Base-by-base conservation (phyloP, 768 basidiomycete genomes). In the Collybiopsis confluens region DNA sequence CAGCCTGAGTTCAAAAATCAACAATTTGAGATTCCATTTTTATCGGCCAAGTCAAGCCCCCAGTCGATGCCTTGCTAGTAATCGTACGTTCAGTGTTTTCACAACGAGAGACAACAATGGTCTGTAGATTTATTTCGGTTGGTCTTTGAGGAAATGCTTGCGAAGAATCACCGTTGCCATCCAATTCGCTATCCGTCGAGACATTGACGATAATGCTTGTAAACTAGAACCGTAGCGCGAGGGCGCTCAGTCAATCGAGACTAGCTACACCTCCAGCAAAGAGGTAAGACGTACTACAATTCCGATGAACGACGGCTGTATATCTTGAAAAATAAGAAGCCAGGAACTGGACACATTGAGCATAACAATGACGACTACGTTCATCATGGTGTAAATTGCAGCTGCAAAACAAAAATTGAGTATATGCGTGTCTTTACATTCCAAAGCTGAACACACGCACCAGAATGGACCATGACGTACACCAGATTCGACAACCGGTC, bases 251-350 rank as follows among this genome's bases (percentile, higher is more conserved):
- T 26, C 15, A 26, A 2, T n/a, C n/a, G n/a, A n/a, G n/a, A n/a
- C n/a, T n/a, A n/a, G n/a, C n/a, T n/a, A n/a, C n/a, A n/a, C n/a
- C n/a, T n/a, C n/a, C n/a, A n/a, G n/a, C n/a, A n/a, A n/a, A n/a
- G n/a, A n/a, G n/a, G n/a, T n/a, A n/a, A n/a, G n/a, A 46, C 45
- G 9, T 28, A 46, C 45, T n/a, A 46, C 45, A 20, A 46, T 46
- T 33, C 45, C 45, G 27, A 46, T 46, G 11, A 46, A 28, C 10
- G 45, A 30, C 8, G 45, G 27, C 18, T 46, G 45, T 13, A 46
- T 46, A 30, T 46, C 45, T 18, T 16, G 27, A 30, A 46, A 46
- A 18, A 46, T 30, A 4, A 46, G 45, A 30, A 46, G 33, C 18
- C 28, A 18, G 26, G 20, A 30, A 30, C 20, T 46, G 5, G 18